phyloP scores from a whole-genome alignment of 805 yeast genomes.

The Starmerella kuoi region DNA sequence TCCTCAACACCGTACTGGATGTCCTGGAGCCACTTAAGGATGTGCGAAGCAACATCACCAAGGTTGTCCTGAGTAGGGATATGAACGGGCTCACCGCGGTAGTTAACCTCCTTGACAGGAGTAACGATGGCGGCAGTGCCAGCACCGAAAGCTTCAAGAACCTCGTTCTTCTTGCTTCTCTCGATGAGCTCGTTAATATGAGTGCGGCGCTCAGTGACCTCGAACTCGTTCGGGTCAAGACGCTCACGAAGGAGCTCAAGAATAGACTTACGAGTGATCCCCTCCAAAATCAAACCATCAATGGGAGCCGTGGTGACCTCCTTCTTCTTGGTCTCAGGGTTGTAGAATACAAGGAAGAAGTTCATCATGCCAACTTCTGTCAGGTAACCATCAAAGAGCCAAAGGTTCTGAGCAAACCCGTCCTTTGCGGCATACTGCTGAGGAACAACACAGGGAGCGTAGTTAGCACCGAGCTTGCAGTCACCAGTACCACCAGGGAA shows the following conservation, averaged over 20 bases:
- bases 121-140: constrained; percentile 97
- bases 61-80: constrained; percentile 53
- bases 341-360: constrained; percentile 73
- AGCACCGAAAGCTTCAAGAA: constrained; percentile 90
- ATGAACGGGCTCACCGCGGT: constrained; percentile 45
- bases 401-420: constrained; percentile 91
- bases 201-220: constrained; percentile 66
- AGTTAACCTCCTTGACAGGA: constrained; percentile 81
- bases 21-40: constrained; percentile 74
- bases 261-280: constrained; percentile 89
- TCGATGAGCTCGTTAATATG: constrained; percentile 72
- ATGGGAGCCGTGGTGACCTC: constrained; percentile 93
- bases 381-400: constrained; percentile 79
- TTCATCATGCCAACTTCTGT: constrained; percentile 99
- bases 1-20: constrained; percentile 81
- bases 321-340: constrained; percentile 55
- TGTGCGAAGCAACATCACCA: constrained; percentile 48
- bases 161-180: constrained; percentile 64
- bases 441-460: constrained; percentile 89
- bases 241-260: constrained; percentile 64
- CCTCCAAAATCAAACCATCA: constrained; percentile 94
- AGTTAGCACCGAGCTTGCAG: constrained; percentile 92
- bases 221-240: constrained; percentile 69
- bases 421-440: constrained; percentile 78
- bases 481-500: constrained; percentile 99